phyloP scores from a whole-genome alignment of 768 basidiomycete species.

The Tylopilus rubrobrunneus region DNA sequence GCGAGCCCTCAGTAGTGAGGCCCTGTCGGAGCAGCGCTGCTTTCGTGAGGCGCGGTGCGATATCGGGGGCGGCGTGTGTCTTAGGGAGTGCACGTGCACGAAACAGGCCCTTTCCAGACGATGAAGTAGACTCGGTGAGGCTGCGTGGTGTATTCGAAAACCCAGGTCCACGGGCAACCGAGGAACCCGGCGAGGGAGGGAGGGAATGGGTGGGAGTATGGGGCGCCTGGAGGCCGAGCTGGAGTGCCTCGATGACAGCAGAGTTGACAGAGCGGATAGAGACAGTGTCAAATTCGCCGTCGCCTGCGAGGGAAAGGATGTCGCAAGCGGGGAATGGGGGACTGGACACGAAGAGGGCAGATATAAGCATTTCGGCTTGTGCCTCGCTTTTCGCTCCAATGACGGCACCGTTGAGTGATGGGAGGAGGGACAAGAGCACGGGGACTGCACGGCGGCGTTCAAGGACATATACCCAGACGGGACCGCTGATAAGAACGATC shows the following conservation, averaged over 20 bases:
- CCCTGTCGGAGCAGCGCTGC: constrained; percentile 74
- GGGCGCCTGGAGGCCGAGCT: constrained; percentile 37
- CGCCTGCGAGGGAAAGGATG: constrained; percentile 44
- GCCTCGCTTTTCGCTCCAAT: constrained; percentile 67
- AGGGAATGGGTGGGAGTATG: constrained; percentile 38
- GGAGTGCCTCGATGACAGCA: constrained; percentile 44
- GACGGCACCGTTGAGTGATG: constrained; percentile 48
- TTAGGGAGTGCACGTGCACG: constrained; percentile 65
- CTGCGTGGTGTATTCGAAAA: constrained; percentile 28
- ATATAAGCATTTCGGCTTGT: constrained; percentile 77
- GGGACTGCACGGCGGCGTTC: constrained; percentile 79
- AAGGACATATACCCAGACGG: constrained; percentile 90
- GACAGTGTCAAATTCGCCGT: constrained; percentile 32
- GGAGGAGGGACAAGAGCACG: constrained; percentile 76
- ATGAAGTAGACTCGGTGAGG: constrained; percentile 29
- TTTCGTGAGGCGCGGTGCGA: constrained; percentile 72
- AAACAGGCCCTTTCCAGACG: constrained; percentile 51
- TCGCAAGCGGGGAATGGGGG: constrained; percentile 74
- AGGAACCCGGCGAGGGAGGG: constrained; percentile 34
- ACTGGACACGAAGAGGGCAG: constrained; percentile 74
- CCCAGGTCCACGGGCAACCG: constrained; percentile 18
- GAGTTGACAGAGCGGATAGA: constrained; percentile 44
- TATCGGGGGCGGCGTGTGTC: constrained; percentile 59
- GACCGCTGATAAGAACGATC: constrained; percentile 48
- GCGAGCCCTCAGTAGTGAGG: constrained; percentile 36